A percentile compares a stretch with the other conserved stretches of the same genome.
These are phyloP conservation scores for Claviceps cyperi DNA, from an alignment of 2,329 filamentous ascomycete species.

Conservation along the genomic window DNA sequence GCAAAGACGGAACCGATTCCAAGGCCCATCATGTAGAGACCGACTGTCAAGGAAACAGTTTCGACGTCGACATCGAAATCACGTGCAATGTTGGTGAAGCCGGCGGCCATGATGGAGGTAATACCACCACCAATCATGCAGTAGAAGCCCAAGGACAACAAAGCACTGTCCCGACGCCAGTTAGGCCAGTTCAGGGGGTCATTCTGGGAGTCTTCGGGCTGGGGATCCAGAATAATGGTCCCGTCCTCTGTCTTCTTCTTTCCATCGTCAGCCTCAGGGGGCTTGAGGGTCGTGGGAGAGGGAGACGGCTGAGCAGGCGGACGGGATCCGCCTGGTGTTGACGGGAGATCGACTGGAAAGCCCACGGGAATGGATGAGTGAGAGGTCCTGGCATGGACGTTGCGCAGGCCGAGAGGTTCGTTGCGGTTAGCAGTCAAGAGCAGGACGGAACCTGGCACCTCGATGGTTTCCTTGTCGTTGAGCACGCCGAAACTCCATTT, in stretches of 20 bases:
- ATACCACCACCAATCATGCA: conserved; percentile 90
- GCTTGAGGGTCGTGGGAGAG: conserved; percentile 5
- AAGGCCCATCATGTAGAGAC: conserved; percentile 86
- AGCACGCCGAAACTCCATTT: conserved; percentile 7
- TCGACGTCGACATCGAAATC: conserved; percentile 52
- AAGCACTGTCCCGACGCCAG: conserved; percentile 64
- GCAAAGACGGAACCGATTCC: conserved; percentile 72
- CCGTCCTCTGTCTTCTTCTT: conserved; percentile 73
- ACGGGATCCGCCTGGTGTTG: conserved; percentile 14
- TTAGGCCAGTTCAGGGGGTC: conserved; percentile 86
- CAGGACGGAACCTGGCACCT: conserved; percentile 9
- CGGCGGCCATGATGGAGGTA: conserved; percentile 78
- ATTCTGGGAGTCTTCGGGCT: conserved; percentile 80
- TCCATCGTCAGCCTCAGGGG: conserved; percentile 16
- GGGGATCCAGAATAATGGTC: conserved; percentile 74
- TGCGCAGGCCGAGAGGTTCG: conserved; percentile 8
- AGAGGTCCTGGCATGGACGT: conserved; percentile 6
- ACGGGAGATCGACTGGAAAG: conserved; percentile 22
- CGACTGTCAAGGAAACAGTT: conserved; percentile 72
- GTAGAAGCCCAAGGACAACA: conserved; percentile 77
- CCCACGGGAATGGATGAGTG: conserved; percentile 38
- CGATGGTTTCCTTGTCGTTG: conserved; percentile 6
- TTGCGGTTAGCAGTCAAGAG: conserved; percentile 9
- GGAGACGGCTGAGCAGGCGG: conserved; percentile 5
- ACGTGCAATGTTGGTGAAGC: conserved; percentile 66